These are phyloP conservation scores for Wickerhamiella spandovensis DNA, from an alignment of 805 yeast species.

Conservation along the genomic window DNA sequence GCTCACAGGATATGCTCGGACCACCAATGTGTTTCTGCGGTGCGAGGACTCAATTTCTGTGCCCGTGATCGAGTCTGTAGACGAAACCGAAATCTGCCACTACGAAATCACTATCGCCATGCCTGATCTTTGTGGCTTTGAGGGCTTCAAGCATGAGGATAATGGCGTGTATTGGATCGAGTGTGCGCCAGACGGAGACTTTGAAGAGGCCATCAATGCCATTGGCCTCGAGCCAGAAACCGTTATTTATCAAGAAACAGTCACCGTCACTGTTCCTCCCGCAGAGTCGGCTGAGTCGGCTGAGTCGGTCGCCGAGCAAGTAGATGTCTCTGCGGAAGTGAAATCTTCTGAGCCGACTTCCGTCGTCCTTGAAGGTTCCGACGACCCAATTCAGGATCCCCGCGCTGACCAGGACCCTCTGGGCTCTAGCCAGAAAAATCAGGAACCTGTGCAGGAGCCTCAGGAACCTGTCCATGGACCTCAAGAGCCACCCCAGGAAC, in stretches of 20 bases:
- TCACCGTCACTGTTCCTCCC: neutral
- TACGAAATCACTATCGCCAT: conserved; percentile 13
- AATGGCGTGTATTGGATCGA: conserved; percentile 3
- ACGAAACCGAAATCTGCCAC: conserved; percentile 14
- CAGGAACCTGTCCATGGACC: too few relatives aligned
- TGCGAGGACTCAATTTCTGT: conserved; percentile 31
- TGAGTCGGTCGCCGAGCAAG: too few relatives aligned
- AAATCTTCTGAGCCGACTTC: too few relatives aligned
- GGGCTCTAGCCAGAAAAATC: too few relatives aligned
- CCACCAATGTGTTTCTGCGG: conserved; percentile 40
- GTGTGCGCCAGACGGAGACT: conserved; percentile 7
- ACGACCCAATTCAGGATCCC: too few relatives aligned
- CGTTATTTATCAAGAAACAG: neutral
- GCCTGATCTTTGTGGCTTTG: conserved; percentile 10
- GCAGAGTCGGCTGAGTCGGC: too few relatives aligned
- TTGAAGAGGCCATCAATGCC: neutral
- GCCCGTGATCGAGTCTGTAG: neutral
- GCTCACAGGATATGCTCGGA: conserved; percentile 38
- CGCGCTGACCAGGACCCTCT: too few relatives aligned
- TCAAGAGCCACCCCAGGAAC: too few relatives aligned
- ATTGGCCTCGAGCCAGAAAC: neutral
- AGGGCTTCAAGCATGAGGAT: conserved; percentile 4
- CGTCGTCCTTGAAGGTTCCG: too few relatives aligned
- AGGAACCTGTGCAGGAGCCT: too few relatives aligned
- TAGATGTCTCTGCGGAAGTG: too few relatives aligned